Evolutionary conservation across 2,329 filamentous ascomycete genomes (phyloP).

Genomic region (Juglanconis sp.): DNA sequence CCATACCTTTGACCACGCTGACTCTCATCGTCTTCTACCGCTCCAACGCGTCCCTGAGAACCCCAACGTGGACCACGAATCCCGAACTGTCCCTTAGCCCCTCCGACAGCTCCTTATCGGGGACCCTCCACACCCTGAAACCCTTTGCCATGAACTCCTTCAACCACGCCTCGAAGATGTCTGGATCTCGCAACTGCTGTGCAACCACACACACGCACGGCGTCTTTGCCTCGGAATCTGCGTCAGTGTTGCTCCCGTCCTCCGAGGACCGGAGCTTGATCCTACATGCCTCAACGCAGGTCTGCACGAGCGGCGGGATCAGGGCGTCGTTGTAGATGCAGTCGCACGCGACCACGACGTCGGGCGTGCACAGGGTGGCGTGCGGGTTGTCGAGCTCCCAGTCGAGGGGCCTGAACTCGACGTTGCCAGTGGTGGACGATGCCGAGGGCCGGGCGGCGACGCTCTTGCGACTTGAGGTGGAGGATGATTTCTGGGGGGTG

Average conservation of each 20-base stretch:
- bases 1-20: neutral
- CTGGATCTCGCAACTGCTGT: constrained; percentile 81
- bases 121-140: constrained; percentile 77
- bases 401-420: constrained; percentile 65
- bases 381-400: constrained; percentile 71
- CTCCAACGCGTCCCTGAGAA: constrained; percentile 40
- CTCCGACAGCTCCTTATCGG: constrained; percentile 57
- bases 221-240: constrained; percentile 11
- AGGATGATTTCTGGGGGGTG: neutral
- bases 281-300: constrained; percentile 71
- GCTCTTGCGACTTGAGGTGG: neutral
- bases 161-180: constrained; percentile 83
- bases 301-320: constrained; percentile 75
- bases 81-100: constrained; percentile 63
- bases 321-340: constrained; percentile 94
- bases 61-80: constrained; percentile 78
- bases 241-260: constrained; percentile 9
- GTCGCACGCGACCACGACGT: constrained; percentile 80
- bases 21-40: neutral
- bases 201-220: constrained; percentile 77
- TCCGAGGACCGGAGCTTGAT: constrained; percentile 39
- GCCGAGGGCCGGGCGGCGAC: neutral
- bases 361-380: constrained; percentile 37
- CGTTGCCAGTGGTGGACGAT: constrained; percentile 28
- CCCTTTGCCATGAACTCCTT: constrained; percentile 54